Conservation (phyloP, 345 rosid genomes). For the Draba incana region DNA sequence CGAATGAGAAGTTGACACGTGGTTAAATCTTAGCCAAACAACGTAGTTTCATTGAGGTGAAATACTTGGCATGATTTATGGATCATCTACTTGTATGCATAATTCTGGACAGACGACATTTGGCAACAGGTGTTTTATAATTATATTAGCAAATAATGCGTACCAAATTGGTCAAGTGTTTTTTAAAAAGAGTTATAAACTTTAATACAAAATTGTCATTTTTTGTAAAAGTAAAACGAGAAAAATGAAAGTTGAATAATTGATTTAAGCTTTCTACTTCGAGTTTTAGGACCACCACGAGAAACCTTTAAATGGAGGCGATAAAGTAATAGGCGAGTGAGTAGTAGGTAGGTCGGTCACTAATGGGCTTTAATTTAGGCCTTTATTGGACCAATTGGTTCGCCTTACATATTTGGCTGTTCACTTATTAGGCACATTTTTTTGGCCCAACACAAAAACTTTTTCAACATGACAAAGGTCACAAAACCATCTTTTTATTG, state of each 20-base stretch:
- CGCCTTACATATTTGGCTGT: neutral
- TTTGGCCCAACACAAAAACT: neutral
- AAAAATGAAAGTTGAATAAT: neutral
- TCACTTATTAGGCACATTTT: neutral
- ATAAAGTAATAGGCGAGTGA: neutral
- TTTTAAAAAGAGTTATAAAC: neutral
- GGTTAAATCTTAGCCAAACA: conserved; percentile 62
- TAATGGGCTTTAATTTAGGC: conserved; percentile 20
- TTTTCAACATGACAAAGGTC: neutral
- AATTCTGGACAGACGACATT: conserved; percentile 32
- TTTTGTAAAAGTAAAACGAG: neutral
- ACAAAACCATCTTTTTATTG: neutral
- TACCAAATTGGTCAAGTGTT: conserved; percentile 9
- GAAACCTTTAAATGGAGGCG: conserved; percentile 25
- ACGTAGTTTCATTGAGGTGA: conserved; percentile 1
- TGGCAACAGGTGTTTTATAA: conserved; percentile 43
- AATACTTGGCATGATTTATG: conserved; percentile 22
- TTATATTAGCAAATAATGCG: conserved; percentile 10
- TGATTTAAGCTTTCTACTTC: conserved; percentile 21
- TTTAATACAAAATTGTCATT: neutral
- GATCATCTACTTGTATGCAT: conserved; percentile 25
- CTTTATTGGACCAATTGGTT: neutral
- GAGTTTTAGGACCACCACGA: conserved; percentile 38
- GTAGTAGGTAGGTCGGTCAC: conserved; percentile 24
- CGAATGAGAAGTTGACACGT: conserved; percentile 51